Evolutionary conservation across 2,329 filamentous ascomycete genomes (phyloP), one percentile per base, ranked within the genome.

Genomic region (Botrytis squamosa): DNA sequence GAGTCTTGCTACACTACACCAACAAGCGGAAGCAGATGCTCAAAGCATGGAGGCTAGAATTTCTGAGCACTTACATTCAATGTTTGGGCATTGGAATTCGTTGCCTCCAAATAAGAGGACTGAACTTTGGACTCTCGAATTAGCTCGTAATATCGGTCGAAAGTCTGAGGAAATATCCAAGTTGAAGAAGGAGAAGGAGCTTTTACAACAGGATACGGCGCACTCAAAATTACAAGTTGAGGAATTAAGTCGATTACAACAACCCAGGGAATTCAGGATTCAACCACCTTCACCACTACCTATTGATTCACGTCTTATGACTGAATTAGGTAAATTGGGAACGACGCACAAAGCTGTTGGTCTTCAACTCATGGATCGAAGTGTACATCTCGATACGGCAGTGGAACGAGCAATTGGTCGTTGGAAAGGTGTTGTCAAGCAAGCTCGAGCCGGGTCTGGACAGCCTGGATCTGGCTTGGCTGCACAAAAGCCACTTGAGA

Each of bases 51-150:
- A 94, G 76, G 88, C 89, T 70, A 90, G 92, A 77, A 88, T 95
- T 46, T 85, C 88, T 59, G 87, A 92, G 74, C 95, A 98, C 81
- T 82, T 97, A 9, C 88, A 92, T n/a, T 89, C 91, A 22, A 90
- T 93, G 0, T 97, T 90, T 81, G 86, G 88, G 10, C 91, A 93
- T 60, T 98, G 95, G 95, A 88, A 88, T 70, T 85, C 85, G 2
- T 84, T 96, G 40, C 83, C 90, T 0, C 76, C 81, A 3, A 86
- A 88, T 52, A 85, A 88, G 36, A 86, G 88, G 70, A 85, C 85
- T 40, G 88, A 90, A 76, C 84, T 91, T 10, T 91, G 89, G 89
- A 82, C 85, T 8, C 80, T 91, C 52, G 89, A 91, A 79, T 82
- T 91, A 57, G 89, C 89, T 0, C 84, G 89, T n/a, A 85, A 86